phyloP scores from a whole-genome alignment of 2,329 filamentous ascomycete species.

The Alternaria gaisen region DNA sequence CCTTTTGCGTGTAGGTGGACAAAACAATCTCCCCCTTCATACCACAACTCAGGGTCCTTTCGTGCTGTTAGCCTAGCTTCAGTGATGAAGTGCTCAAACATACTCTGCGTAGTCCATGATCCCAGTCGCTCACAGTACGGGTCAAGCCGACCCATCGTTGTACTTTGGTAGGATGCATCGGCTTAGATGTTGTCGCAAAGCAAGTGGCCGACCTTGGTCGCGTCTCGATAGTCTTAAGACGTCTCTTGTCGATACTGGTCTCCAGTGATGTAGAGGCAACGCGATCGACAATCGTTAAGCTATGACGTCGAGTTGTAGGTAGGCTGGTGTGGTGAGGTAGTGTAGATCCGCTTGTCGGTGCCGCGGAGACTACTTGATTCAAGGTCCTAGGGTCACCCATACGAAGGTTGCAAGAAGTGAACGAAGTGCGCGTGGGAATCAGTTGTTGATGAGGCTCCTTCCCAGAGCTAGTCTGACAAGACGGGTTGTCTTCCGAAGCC shows the following conservation, averaged over 20 bases:
- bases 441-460: conserved; percentile 25
- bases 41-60: conserved; percentile 78
- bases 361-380: conserved; percentile 9
- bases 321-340: conserved; percentile 6
- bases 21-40: conserved; percentile 71
- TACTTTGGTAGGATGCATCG: conserved; percentile 36
- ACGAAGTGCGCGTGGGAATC: conserved; percentile 31
- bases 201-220: conserved; percentile 31
- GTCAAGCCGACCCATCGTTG: conserved; percentile 49
- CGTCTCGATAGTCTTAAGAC: neutral
- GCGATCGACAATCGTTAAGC: conserved; percentile 9
- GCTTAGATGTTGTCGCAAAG: conserved; percentile 23
- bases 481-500: conserved; percentile 22
- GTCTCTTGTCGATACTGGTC: neutral
- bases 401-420: conserved; percentile 8
- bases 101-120: conserved; percentile 56
- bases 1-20: conserved; percentile 74
- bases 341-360: conserved; percentile 5
- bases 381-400: conserved; percentile 1
- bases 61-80: conserved; percentile 10
- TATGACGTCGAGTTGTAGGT: conserved; percentile 15
- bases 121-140: conserved; percentile 52
- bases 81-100: conserved; percentile 19
- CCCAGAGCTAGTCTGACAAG: conserved; percentile 23
- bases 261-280: conserved; percentile 4